A percentile compares a stretch with the other conserved stretches of the same genome.
phyloP scores from a whole-genome alignment of 169 alveolate species.

The Plasmodium coatneyi region DNA sequence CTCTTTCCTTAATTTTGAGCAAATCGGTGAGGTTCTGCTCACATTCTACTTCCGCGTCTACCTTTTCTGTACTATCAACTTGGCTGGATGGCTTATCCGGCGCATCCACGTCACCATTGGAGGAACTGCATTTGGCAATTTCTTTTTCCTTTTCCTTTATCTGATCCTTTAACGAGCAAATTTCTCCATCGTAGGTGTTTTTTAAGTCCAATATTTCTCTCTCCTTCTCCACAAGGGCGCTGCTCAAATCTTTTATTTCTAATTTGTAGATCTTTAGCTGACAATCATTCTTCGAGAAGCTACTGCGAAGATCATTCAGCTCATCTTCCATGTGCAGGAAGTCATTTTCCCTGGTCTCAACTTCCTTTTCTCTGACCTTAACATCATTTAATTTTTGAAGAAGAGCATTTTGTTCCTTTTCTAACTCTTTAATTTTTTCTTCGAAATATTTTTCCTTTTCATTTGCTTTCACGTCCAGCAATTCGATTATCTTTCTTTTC shows the following conservation, averaged over 20 bases:
- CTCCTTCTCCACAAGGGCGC: conserved; percentile 38
- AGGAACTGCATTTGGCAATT: neutral
- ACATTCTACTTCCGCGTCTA: neutral
- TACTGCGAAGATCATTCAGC: conserved; percentile 22
- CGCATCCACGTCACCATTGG: neutral
- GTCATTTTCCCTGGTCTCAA: conserved; percentile 44
- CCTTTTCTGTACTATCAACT: neutral
- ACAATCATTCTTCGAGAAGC: conserved; percentile 29
- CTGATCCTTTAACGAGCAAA: neutral
- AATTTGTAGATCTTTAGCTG: conserved; percentile 15
- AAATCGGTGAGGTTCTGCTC: neutral
- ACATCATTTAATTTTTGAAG: conserved; percentile 25
- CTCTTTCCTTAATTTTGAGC: conserved; percentile 21
- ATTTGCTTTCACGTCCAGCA: conserved; percentile 10
- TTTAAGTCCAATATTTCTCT: conserved; percentile 39
- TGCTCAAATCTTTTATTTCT: conserved; percentile 44
- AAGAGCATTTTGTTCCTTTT: conserved; percentile 13
- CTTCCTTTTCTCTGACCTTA: conserved; percentile 13
- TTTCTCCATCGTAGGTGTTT: conserved; percentile 20
- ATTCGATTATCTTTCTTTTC: conserved; percentile 13
- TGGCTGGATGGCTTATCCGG: neutral
- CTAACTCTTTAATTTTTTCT: neutral
- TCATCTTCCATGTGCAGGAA: conserved; percentile 40
- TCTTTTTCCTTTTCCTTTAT: conserved; percentile 12
- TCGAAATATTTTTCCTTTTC: conserved; percentile 58